These are phyloP conservation scores for Elongisporangium anandrum DNA, from an alignment of 352 stramenopile species.

Conservation along the genomic window DNA sequence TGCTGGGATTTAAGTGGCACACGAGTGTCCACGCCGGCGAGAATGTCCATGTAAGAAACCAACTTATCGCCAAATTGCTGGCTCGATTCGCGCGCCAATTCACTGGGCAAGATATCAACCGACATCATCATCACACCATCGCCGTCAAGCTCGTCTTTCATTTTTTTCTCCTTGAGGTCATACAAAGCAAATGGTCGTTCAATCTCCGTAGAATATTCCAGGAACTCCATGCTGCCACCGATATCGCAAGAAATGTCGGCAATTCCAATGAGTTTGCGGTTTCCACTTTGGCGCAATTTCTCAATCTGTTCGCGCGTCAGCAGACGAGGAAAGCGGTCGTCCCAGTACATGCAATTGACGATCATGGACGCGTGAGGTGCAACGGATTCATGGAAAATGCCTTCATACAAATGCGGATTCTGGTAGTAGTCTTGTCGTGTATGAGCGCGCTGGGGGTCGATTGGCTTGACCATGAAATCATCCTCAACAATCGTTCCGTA, in stretches of 20 bases:
- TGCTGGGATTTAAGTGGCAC: slow-evolving; percentile 44
- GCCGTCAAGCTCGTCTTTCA: slow-evolving; percentile 60
- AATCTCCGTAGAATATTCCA: slow-evolving; percentile 91
- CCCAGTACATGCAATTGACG: slow-evolving; percentile 97
- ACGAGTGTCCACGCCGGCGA: slow-evolving; percentile 52
- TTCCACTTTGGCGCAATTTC: slow-evolving; percentile 53
- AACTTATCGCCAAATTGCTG: slow-evolving; percentile 94
- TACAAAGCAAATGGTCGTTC: slow-evolving; percentile 93
- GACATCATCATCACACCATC: slow-evolving; percentile 92
- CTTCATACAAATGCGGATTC: slow-evolving; percentile 88
- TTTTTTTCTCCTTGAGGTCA: slow-evolving; percentile 68
- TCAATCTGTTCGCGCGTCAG: slow-evolving; percentile 90
- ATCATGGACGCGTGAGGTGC: slow-evolving; percentile 90
- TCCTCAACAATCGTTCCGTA: slow-evolving; percentile 82
- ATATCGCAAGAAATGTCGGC: slow-evolving; percentile 96
- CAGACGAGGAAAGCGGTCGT: slow-evolving; percentile 91
- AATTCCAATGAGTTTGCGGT: slow-evolving; percentile 87
- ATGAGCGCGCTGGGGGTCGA: slow-evolving; percentile 12
- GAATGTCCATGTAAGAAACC: slow-evolving; percentile 73
- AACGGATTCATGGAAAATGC: slow-evolving; percentile 88
- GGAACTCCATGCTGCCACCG: slow-evolving; percentile 91
- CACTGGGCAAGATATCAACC: slow-evolving; percentile 95
- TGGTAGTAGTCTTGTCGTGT: slow-evolving; percentile 87
- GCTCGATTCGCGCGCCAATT: slow-evolving; percentile 92
- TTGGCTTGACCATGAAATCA: slow-evolving; percentile 62